phyloP scores from a whole-genome alignment of 495 filamentous ascomycete species.

The Astrothelium subdiscretum region DNA sequence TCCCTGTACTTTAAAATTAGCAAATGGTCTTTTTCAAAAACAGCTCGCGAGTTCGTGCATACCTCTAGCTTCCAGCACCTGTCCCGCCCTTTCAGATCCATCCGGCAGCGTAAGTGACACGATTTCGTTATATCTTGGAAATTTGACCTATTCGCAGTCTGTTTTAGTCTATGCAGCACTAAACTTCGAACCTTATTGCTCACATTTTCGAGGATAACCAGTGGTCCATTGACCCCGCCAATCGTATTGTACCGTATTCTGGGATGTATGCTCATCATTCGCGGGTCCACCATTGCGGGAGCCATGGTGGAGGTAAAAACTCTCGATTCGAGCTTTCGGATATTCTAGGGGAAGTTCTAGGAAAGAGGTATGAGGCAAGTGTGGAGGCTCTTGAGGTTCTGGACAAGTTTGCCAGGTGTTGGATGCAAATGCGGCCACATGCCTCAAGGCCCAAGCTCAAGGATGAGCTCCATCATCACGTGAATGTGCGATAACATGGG shows the following conservation, averaged over 20 bases:
- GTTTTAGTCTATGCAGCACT: neutral
- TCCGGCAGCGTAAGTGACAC: slow-evolving; percentile 91
- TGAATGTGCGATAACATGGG: neutral
- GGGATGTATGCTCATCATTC: slow-evolving; percentile 72
- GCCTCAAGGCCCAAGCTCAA: neutral
- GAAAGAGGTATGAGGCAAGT: neutral
- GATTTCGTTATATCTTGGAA: slow-evolving; percentile 94
- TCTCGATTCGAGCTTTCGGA: slow-evolving; percentile 13
- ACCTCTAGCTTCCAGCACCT: slow-evolving; percentile 97
- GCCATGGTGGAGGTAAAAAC: slow-evolving; percentile 46
- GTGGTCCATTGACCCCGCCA: slow-evolving; percentile 90
- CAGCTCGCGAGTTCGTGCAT: slow-evolving; percentile 9
- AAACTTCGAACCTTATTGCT: slow-evolving; percentile 18
- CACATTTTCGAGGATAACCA: slow-evolving; percentile 95
- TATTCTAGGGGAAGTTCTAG: slow-evolving; percentile 16
- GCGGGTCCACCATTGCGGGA: slow-evolving; percentile 43
- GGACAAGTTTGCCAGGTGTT: neutral
- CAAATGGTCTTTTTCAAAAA: neutral
- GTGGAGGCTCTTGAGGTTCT: neutral
- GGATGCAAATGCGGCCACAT: slow-evolving; percentile 2
- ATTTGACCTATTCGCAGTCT: slow-evolving; percentile 65
- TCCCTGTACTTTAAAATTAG: slow-evolving; percentile 41
- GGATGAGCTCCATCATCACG: neutral
- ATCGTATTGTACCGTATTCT: slow-evolving; percentile 96
- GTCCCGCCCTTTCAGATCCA: slow-evolving; percentile 84